Percentiles rank a stretch among this genome's conserved stretches.
Conservation (phyloP, 768 basidiomycete species). For the Leucocoprinus birnbaumii region DNA sequence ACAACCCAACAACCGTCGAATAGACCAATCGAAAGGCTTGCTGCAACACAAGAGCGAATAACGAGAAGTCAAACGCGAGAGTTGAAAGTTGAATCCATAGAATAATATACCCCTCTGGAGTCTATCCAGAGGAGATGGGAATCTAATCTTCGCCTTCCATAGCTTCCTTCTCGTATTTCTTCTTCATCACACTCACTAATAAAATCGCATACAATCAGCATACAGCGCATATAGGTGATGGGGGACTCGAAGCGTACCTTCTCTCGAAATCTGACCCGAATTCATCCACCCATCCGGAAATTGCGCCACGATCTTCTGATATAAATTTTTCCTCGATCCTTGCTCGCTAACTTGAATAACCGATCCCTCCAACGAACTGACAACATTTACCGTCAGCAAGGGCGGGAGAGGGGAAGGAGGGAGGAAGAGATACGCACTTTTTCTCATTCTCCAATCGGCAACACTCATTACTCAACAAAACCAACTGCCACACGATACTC, state of each 20-base stretch:
- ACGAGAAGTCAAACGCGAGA: no score
- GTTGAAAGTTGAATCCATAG: no score
- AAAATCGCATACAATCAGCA: neutral
- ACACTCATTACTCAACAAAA: constrained; percentile 79
- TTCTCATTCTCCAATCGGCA: constrained; percentile 58
- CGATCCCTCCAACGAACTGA: constrained; percentile 58
- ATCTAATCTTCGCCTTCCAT: constrained; percentile 49
- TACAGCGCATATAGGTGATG: neutral
- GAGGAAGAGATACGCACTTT: constrained; percentile 28
- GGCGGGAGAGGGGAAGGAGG: neutral
- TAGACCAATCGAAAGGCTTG: no score
- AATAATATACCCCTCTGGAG: no score
- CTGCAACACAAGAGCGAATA: no score
- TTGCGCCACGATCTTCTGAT: constrained; percentile 82
- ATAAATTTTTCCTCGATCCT: constrained; percentile 73
- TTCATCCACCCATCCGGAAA: constrained; percentile 87
- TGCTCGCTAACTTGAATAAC: constrained; percentile 78
- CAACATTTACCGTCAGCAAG: neutral
- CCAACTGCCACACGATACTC: constrained; percentile 74
- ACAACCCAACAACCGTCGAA: no score
- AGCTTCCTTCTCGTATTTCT: constrained; percentile 70
- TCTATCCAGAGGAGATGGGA: no score
- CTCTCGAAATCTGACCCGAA: constrained; percentile 82
- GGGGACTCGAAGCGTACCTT: constrained; percentile 47
- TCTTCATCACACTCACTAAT: constrained; percentile 83